Conservation (phyloP, 1,139 yeast genomes). For the Candida sp. region DNA sequence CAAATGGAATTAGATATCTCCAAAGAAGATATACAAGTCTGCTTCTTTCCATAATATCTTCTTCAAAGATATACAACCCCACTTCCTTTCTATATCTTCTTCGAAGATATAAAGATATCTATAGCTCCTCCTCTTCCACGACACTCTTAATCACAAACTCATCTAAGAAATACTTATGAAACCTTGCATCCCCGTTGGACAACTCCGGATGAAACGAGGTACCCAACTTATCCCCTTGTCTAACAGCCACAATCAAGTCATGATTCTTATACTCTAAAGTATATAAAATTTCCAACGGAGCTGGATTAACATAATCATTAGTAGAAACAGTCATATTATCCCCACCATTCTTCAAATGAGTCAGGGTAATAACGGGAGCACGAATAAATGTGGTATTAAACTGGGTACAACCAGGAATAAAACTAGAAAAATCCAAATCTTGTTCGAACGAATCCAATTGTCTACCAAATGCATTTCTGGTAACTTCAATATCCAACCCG, state of each 20-base stretch:
- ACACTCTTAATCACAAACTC: slow-evolving; percentile 42
- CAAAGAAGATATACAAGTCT: no score
- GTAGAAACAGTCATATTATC: slow-evolving; percentile 9
- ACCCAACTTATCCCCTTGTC: slow-evolving; percentile 65
- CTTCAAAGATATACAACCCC: no score
- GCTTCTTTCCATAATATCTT: no score
- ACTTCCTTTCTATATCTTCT: no score
- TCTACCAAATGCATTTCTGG: slow-evolving; percentile 77
- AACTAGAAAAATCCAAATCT: slow-evolving; percentile 44
- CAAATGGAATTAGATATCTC: no score
- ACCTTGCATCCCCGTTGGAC: slow-evolving; percentile 54
- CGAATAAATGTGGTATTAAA: slow-evolving; percentile 71
- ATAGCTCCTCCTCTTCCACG: neutral
- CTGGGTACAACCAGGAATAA: slow-evolving; percentile 34
- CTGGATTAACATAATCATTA: slow-evolving; percentile 22
- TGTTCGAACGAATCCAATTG: slow-evolving; percentile 67
- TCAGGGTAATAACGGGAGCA: slow-evolving; percentile 65
- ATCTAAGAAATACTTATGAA: slow-evolving; percentile 72
- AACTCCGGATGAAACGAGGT: slow-evolving; percentile 86
- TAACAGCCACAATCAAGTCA: slow-evolving; percentile 64
- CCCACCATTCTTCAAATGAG: slow-evolving; percentile 8
- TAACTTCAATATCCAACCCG: slow-evolving; percentile 62
- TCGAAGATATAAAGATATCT: no score
- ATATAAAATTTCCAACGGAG: slow-evolving; percentile 42
- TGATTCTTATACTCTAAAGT: slow-evolving; percentile 19